Percentiles rank a stretch among this genome's conserved stretches.
Conservation (phyloP, 352 stramenopile species). For the Globisporangium solare region DNA sequence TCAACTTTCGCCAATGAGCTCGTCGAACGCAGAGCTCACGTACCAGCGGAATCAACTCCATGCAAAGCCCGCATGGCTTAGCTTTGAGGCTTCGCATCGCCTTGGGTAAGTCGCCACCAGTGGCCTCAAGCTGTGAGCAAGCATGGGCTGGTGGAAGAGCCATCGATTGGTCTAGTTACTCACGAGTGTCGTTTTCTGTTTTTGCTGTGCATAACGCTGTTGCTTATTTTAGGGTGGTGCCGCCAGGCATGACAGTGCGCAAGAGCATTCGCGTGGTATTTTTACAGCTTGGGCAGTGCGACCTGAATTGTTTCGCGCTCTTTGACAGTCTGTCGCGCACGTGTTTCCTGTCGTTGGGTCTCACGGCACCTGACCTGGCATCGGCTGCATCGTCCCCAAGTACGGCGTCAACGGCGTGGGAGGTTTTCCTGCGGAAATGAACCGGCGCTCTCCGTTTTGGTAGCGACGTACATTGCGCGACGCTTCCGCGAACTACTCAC, state of each 20-base stretch:
- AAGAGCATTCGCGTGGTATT: constrained; percentile 61
- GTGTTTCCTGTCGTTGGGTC: constrained; percentile 43
- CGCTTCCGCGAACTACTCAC: constrained; percentile 6
- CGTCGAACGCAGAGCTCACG: neutral
- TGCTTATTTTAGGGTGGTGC: constrained; percentile 25
- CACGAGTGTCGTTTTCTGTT: neutral
- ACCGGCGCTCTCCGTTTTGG: constrained; percentile 13
- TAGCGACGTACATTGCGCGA: constrained; percentile 28
- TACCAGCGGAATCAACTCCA: neutral
- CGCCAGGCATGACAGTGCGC: constrained; percentile 46
- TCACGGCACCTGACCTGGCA: neutral
- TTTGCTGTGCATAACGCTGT: neutral
- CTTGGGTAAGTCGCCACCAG: constrained; percentile 40
- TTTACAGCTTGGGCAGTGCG: constrained; percentile 34
- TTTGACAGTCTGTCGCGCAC: constrained; percentile 53
- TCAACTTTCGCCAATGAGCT: neutral
- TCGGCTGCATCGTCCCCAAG: neutral
- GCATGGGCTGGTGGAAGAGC: neutral
- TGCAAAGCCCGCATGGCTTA: constrained; percentile 24
- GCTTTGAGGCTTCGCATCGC: constrained; percentile 62
- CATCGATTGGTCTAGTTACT: neutral
- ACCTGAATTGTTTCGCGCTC: constrained; percentile 45
- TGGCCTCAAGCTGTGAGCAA: neutral
- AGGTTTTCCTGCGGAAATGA: constrained; percentile 22
- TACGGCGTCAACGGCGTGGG: constrained; percentile 7